Evolutionary conservation across 228 moss, liverwort and hornwort species (phyloP).

Genomic region (Sphagnum magellanicum): DNA sequence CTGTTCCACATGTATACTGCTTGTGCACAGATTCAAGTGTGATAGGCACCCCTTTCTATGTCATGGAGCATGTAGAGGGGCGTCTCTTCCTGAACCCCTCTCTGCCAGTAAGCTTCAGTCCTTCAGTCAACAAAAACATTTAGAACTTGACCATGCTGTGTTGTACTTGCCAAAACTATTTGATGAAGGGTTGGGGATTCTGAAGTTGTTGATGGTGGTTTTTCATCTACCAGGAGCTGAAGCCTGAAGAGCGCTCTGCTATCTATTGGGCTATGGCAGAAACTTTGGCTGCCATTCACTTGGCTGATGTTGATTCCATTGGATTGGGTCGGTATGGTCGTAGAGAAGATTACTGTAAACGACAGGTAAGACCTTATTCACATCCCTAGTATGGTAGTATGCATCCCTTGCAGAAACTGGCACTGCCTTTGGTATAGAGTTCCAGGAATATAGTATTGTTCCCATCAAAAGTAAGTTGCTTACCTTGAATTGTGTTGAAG

Average conservation of each 20-base stretch:
- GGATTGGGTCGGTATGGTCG: conserved; percentile 83
- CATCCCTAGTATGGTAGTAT: background rate
- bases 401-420: background rate
- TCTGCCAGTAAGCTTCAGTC: conserved; percentile 57
- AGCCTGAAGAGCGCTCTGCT: conserved; percentile 51
- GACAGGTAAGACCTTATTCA: conserved; percentile 55
- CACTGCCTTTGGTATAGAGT: background rate
- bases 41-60: conserved; percentile 87
- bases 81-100: conserved; percentile 74
- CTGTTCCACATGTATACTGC: conserved; percentile 80
- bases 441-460: background rate
- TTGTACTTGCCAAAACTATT: background rate
- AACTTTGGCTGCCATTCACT: conserved; percentile 80
- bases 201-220: background rate
- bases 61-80: conserved; percentile 95
- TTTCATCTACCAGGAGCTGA: conserved; percentile 39
- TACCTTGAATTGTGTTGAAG: background rate
- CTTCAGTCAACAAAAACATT: no score
- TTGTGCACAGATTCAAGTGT: conserved; percentile 74
- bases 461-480: background rate
- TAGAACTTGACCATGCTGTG: background rate
- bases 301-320: conserved; percentile 70
- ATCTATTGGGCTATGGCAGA: conserved; percentile 74
- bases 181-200: background rate
- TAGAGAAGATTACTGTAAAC: conserved; percentile 73